Evolutionary conservation across 2,329 filamentous ascomycete species (phyloP).

Genomic region (Aureobasidium sp.): DNA sequence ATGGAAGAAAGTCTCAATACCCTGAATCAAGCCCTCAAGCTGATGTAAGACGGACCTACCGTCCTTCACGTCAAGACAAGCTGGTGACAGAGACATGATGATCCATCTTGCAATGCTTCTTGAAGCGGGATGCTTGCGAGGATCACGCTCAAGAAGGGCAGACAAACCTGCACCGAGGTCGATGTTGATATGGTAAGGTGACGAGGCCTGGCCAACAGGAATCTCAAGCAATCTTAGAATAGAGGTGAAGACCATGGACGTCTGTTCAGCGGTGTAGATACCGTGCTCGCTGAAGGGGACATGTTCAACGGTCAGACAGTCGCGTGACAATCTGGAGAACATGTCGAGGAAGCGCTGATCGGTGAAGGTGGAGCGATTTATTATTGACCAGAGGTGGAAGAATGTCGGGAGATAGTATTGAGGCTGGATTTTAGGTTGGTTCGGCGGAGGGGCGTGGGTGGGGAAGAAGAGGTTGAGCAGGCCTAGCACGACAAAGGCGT

Average conservation of each 20-base stretch:
- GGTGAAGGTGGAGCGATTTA: conserved; percentile 79
- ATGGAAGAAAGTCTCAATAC: conserved; percentile 97
- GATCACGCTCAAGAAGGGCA: conserved; percentile 81
- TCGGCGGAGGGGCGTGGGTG: conserved; percentile 65
- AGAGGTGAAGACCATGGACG: conserved; percentile 85
- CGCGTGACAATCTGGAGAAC: conserved; percentile 76
- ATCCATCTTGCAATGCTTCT: conserved; percentile 93
- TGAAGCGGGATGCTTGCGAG: conserved; percentile 82
- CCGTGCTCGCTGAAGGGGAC: conserved; percentile 78
- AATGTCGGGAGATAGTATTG: conserved; percentile 85
- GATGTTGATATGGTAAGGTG: conserved; percentile 72
- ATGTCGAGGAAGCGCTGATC: conserved; percentile 86
- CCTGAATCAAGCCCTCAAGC: conserved; percentile 85
- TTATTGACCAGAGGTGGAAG: conserved; percentile 92
- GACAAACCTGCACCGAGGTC: conserved; percentile 78
- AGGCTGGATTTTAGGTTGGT: conserved; percentile 68
- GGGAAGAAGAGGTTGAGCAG: conserved; percentile 81
- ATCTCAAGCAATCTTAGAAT: conserved; percentile 86
- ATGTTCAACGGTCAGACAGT: conserved; percentile 66
- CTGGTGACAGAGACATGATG: conserved; percentile 82
- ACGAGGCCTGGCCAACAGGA: conserved; percentile 90
- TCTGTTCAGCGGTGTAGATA: conserved; percentile 87
- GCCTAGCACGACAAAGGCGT: conserved; percentile 87
- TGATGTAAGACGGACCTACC: conserved; percentile 64
- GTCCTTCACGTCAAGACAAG: conserved; percentile 64